Base-by-base conservation (phyloP, 1,139 yeast species). In the Schwanniomyces etchellsii region DNA sequence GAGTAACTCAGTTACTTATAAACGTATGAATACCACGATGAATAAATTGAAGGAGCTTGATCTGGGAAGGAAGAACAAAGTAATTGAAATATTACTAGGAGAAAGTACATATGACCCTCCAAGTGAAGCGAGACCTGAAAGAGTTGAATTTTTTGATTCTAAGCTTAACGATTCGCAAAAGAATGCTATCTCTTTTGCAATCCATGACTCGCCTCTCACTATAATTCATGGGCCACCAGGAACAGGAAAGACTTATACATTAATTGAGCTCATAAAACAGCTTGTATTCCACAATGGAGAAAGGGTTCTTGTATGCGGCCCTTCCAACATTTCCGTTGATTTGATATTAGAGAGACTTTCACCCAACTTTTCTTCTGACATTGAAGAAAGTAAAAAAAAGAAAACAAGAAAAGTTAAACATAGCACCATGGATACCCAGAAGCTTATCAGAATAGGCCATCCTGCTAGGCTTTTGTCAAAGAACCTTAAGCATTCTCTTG, bases 291-390 rank as follows among this genome's bases (percentile, higher is more conserved):
- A 60, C 10, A 50, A 52, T 21, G 77, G 78, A 5, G 79, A 82
- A 42, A 64, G 91, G 31, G 80, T 91, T 0, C 61, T 91, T 25
- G 93, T 91, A 0, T 89, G 97, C 58, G 97, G 96, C 0, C 95
- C 97, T 0, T 89, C 97, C 0, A 91, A 91, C 50, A 81, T 88
- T n/a, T 79, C 96, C 0, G 96, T 88, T 1, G 97, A 91, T 53
- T 91, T 95, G 0, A 83, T 91, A 18, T 57, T 88, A 30, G 97
- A 89, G 50, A 63, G 96, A 37, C 55, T 89, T 16, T 69, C 78
- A n/a, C 57, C 61, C 1, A 43, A 40, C 4, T 62, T 63, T 36
- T 41, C 35, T 4, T 44, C 36, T 3, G 35, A 32, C 4, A 39
- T 27, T 3, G 29, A 27, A 4, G 15, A 29, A 2, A 32, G 34